Evolutionary conservation across 2,329 filamentous ascomycete species (phyloP).

Genomic region (Leptographium wingfieldii): DNA sequence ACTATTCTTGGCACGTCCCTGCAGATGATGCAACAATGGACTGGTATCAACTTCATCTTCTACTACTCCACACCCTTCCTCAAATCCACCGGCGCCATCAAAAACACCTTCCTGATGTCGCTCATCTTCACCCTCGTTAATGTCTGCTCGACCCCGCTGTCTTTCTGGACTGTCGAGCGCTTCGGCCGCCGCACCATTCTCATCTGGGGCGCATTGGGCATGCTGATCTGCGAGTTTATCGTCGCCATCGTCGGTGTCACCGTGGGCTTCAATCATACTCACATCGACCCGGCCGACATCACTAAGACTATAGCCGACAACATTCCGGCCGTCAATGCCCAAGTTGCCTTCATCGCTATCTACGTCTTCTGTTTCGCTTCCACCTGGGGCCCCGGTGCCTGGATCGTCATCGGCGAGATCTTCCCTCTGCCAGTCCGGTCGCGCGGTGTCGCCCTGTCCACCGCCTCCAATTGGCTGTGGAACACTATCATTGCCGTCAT

Average conservation of each 20-base stretch:
- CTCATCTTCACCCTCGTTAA: conserved; percentile 83
- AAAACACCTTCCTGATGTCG: conserved; percentile 69
- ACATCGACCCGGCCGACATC: conserved; percentile 30
- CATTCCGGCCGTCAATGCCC: conserved; percentile 46
- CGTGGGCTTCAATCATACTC: conserved; percentile 38
- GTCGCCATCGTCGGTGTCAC: conserved; percentile 65
- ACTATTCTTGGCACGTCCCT: conserved; percentile 60
- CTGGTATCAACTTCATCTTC: conserved; percentile 84
- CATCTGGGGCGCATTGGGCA: conserved; percentile 64
- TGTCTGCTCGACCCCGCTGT: conserved; percentile 71
- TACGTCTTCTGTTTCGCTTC: conserved; percentile 89
- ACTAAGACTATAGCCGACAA: conserved; percentile 33
- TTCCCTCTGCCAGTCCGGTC: conserved; percentile 83
- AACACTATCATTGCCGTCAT: conserved; percentile 41
- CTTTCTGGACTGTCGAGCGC: conserved; percentile 75
- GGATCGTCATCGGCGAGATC: conserved; percentile 79
- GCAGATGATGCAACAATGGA: conserved; percentile 74
- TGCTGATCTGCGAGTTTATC: conserved; percentile 79
- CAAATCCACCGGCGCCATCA: conserved; percentile 60
- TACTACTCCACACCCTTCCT: conserved; percentile 81
- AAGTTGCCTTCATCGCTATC: conserved; percentile 82
- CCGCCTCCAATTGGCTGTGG: conserved; percentile 87
- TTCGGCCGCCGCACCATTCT: conserved; percentile 72
- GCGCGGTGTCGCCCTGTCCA: conserved; percentile 74
- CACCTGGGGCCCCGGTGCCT: conserved; percentile 75